Evolutionary conservation across 495 filamentous ascomycete genomes (phyloP).

Genomic region (Podospora anserina): DNA sequence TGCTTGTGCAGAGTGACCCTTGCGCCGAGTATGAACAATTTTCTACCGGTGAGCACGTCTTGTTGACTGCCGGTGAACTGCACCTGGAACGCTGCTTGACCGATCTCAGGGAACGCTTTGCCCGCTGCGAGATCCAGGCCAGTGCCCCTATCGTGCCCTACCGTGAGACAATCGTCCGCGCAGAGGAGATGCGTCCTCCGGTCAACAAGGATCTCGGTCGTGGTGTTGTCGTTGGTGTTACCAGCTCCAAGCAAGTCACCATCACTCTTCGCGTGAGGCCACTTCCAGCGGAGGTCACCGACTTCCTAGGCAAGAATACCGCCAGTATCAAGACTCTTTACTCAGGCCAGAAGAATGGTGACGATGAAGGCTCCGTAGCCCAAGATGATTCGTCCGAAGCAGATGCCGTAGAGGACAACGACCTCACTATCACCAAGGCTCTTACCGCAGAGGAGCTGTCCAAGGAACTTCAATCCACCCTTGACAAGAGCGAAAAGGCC

Average conservation of each 20-base stretch:
- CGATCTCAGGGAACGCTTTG: conserved; percentile 89
- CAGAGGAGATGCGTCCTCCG: conserved; percentile 85
- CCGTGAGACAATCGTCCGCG: conserved; percentile 82
- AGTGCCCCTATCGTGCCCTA: conserved; percentile 95
- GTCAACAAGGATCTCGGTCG: conserved; percentile 84
- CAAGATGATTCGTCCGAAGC: conserved; percentile 36
- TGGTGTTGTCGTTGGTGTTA: conserved; percentile 69
- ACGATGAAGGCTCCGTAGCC: conserved; percentile 32
- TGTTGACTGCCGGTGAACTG: conserved; percentile 89
- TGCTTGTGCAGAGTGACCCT: conserved; percentile 92
- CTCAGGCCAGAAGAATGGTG: conserved; percentile 56
- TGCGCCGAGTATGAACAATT: conserved; percentile 95
- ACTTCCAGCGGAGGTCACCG: conserved; percentile 71
- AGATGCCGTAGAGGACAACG: conserved; percentile 47
- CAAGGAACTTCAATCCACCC: conserved; percentile 61
- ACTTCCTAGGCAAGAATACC: conserved; percentile 78
- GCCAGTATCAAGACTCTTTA: conserved; percentile 77
- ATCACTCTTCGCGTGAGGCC: conserved; percentile 76
- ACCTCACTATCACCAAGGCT: conserved; percentile 49
- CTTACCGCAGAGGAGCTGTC: conserved; percentile 74
- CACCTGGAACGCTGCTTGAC: conserved; percentile 94
- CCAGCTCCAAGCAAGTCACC: conserved; percentile 80
- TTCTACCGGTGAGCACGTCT: conserved; percentile 89
- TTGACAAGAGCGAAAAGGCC: conserved; percentile 59
- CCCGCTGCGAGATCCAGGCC: conserved; percentile 90